A percentile compares a stretch with the other conserved stretches of the same genome.
These are phyloP conservation scores for Rhodosorus marinus DNA, from an alignment of 23 red algal genomes.

Conservation along the genomic window DNA sequence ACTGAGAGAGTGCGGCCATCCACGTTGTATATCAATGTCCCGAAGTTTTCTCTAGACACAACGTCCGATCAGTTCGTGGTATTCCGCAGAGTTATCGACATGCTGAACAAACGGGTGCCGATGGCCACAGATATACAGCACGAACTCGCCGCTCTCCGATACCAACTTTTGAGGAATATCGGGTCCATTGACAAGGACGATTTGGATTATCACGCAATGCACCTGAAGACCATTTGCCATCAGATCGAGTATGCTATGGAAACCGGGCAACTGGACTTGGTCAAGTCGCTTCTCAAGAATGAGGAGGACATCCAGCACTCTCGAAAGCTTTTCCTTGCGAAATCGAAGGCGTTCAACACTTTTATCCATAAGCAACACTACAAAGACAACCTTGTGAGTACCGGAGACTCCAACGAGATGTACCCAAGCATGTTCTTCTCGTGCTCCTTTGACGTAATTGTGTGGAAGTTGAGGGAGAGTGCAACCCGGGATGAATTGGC, in stretches of 20 bases:
- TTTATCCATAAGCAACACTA: constrained; percentile 46
- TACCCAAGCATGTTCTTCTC: constrained; percentile 64
- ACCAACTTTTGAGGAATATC: constrained; percentile 42
- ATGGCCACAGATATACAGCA: constrained; percentile 40
- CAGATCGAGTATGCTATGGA: constrained; percentile 58
- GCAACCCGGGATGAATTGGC: constrained; percentile 25
- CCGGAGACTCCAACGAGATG: neutral
- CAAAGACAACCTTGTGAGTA: too few relatives aligned
- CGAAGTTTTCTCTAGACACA: too few relatives aligned
- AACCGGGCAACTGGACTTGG: constrained; percentile 37
- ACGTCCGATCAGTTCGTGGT: constrained; percentile 29
- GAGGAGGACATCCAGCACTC: constrained; percentile 3
- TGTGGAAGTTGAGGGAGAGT: constrained; percentile 28
- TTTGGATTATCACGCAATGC: constrained; percentile 24
- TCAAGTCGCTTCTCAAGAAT: constrained; percentile 8
- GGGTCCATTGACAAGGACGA: constrained; percentile 38
- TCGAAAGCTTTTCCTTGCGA: constrained; percentile 32
- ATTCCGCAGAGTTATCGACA: constrained; percentile 35
- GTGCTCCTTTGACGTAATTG: constrained; percentile 60
- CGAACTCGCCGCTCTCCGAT: constrained; percentile 28
- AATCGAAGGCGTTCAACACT: constrained; percentile 38
- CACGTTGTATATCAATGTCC: too few relatives aligned
- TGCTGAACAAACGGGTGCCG: constrained; percentile 48
- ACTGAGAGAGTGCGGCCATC: too few relatives aligned
- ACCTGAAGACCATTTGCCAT: constrained; percentile 28